These are phyloP conservation scores for Gossypium herbaceum DNA, from an alignment of 345 rosid genomes.

Conservation along the genomic window DNA sequence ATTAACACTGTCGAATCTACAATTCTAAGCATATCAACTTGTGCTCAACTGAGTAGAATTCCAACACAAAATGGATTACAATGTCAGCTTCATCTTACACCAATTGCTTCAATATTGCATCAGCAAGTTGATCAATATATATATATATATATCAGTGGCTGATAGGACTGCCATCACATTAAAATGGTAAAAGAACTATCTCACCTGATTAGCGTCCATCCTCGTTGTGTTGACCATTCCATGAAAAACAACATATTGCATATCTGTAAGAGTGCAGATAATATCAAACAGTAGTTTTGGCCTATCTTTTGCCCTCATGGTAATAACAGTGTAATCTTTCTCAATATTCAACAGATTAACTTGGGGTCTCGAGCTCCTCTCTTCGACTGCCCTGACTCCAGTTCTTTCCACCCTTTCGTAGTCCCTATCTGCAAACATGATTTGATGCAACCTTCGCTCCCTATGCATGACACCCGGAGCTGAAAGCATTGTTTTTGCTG, in stretches of 20 bases:
- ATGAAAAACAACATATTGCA: constrained; percentile 90
- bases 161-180: neutral
- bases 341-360: constrained; percentile 68
- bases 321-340: constrained; percentile 72
- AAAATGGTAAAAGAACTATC: neutral
- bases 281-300: constrained; percentile 83
- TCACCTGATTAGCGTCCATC: constrained; percentile 84
- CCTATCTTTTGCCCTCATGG: constrained; percentile 83
- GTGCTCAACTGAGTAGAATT: constrained; percentile 13
- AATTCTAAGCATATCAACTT: neutral
- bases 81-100: neutral
- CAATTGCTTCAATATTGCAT: neutral
- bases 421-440: constrained; percentile 89
- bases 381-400: constrained; percentile 30
- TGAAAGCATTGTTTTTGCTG: constrained; percentile 60
- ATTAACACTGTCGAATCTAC: neutral
- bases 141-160: neutral
- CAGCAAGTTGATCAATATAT: constrained; percentile 6
- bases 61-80: constrained; percentile 10
- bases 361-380: constrained; percentile 48
- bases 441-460: constrained; percentile 88
- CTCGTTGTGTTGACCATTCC: constrained; percentile 71
- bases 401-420: constrained; percentile 58
- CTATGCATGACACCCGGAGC: constrained; percentile 52
- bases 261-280: constrained; percentile 85